A percentile compares a stretch with the other conserved stretches of the same genome.
Evolutionary conservation across 2,329 filamentous ascomycete genomes (phyloP).

Genomic region (Dothistroma pini): DNA sequence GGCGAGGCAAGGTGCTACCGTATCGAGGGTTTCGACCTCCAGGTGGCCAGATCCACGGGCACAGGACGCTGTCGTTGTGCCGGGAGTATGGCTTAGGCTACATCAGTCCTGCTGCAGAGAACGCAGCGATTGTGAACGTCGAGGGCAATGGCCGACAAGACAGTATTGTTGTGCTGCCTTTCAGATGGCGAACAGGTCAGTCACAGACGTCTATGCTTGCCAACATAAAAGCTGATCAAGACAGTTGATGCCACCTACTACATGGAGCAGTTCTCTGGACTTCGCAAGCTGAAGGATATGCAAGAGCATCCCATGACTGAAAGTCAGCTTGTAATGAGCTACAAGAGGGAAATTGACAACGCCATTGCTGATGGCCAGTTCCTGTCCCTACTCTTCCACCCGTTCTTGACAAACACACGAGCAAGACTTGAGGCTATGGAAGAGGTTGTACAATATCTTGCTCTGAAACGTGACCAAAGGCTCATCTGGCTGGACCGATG

Average conservation of each 20-base stretch:
- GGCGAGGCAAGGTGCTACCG: conserved; percentile 12
- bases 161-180: conserved; percentile 27
- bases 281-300: conserved; percentile 30
- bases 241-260: conserved; percentile 35
- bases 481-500: conserved; percentile 32
- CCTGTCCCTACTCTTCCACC: conserved; percentile 33
- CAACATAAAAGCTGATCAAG: neutral
- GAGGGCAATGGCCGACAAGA: conserved; percentile 12
- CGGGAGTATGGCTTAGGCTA: conserved; percentile 31
- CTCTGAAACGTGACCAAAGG: conserved; percentile 24
- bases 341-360: conserved; percentile 29
- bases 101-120: conserved; percentile 33
- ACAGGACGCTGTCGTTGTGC: conserved; percentile 31
- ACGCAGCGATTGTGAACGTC: conserved; percentile 23
- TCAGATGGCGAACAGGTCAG: conserved; percentile 26
- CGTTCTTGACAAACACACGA: conserved; percentile 29
- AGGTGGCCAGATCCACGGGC: conserved; percentile 31
- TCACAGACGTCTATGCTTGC: neutral
- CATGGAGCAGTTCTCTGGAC: conserved; percentile 30
- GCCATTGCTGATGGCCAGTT: conserved; percentile 29
- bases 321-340: conserved; percentile 21
- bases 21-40: conserved; percentile 35
- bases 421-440: conserved; percentile 30
- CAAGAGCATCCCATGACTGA: conserved; percentile 18
- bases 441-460: conserved; percentile 28